These are phyloP conservation scores for Moricandia arvensis DNA, from an alignment of 345 rosid species.

Conservation along the genomic window DNA sequence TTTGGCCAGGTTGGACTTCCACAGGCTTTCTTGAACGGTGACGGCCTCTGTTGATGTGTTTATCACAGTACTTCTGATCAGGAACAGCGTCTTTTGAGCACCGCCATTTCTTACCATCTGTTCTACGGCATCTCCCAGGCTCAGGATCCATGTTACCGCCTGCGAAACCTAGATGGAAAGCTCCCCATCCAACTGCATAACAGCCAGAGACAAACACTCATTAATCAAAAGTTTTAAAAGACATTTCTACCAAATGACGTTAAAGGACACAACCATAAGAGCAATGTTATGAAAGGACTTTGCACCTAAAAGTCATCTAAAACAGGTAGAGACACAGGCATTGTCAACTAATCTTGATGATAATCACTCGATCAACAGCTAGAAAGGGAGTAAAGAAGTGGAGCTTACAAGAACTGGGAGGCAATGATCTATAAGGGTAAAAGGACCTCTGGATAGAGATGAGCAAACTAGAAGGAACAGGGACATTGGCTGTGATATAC, in stretches of 20 bases:
- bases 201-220: not conserved
- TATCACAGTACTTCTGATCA: constrained; percentile 79
- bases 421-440: constrained; percentile 49
- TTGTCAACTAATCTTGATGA: too few species aligned
- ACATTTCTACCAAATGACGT: too few species aligned
- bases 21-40: constrained; percentile 90
- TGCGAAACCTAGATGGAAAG: constrained; percentile 56
- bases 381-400: not conserved
- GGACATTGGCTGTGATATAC: constrained; percentile 54
- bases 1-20: constrained; percentile 61
- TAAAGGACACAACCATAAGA: not conserved
- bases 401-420: constrained; percentile 51
- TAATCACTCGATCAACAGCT: not conserved
- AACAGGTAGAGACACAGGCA: not conserved
- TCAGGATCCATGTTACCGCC: constrained; percentile 60
- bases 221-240: not conserved
- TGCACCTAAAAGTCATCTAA: not conserved
- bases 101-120: constrained; percentile 90
- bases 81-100: constrained; percentile 75
- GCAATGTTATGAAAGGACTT: not conserved
- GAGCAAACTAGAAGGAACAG: constrained; percentile 69
- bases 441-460: constrained; percentile 50
- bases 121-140: constrained; percentile 75
- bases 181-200: constrained; percentile 62
- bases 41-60: constrained; percentile 81